Evolutionary conservation across 345 rosid genomes (phyloP), one percentile per base, ranked within the genome.

Genomic region (Dimocarpus longan): DNA sequence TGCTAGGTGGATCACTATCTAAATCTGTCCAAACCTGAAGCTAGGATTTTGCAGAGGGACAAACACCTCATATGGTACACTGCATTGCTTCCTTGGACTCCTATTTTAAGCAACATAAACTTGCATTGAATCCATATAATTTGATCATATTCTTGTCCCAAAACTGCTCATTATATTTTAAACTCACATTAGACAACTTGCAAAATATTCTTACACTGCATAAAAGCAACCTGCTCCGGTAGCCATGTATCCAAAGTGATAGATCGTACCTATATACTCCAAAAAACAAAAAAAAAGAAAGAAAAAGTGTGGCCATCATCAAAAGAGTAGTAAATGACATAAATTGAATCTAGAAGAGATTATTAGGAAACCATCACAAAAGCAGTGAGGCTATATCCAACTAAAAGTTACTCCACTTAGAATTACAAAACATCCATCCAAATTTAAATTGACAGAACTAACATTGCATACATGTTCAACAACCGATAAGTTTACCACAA

Each of bases 181-280:
- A 32, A 18, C 42, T 18, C n/a, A 26, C 10, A 10, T 62, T 40
- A 60, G 65, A 56, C 43, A 7, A 48, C 60, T 3, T n/a, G 69
- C 6, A 68, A 62, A n/a, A 44, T 48, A 56, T 71, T 84, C 95
- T 88, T 85, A 96, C 98, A 88, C 78, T 91, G 91, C 80, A 91
- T 89, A 77, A 86, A 93, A 70, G 95, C 78, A 85, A 96, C 92
- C 88, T 96, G 99, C 73, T 93, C 97, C 0, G 98, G 97, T 60
- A 93, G 97, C 99, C 99, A 96, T 70, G 95, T 96, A 86, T 90
- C 93, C 76, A 90, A 70, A 26, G 93, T 87, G 48, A 87, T 85
- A 40, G 93, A 89, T 73, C 92, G 85, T 43, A 90, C 93, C 93
- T 89, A 80, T 10, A 18, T 3, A 50, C 56, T 3, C 37, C 37